A percentile compares a stretch with the other conserved stretches of the same genome.
Evolutionary conservation across 352 stramenopile species (phyloP).

Genomic region (Phytophthora foliorum): DNA sequence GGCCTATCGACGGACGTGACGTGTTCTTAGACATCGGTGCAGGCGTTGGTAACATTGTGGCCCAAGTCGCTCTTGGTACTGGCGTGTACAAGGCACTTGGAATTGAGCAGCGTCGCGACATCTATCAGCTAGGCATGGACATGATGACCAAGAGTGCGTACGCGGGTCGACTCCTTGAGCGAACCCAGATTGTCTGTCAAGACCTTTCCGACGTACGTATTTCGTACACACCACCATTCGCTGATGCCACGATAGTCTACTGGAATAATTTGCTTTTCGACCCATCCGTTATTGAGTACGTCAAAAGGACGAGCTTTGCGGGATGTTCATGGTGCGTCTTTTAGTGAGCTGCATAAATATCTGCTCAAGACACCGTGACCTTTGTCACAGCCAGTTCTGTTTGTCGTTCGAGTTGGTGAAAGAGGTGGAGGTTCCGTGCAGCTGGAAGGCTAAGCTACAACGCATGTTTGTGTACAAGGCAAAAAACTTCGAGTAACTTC

Average conservation of each 20-base stretch:
- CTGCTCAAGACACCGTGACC: neutral
- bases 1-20: neutral
- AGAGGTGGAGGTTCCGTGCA: neutral
- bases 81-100: slow-evolving; percentile 1
- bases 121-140: neutral
- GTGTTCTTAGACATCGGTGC: slow-evolving; percentile 12
- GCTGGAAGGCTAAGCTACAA: slow-evolving; percentile 3
- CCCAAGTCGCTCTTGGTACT: neutral
- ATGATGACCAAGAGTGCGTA: slow-evolving; percentile 1
- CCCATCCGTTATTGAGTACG: too few relatives aligned
- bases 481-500: too few relatives aligned
- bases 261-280: slow-evolving; percentile 16
- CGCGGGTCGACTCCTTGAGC: neutral
- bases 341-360: slow-evolving; percentile 12
- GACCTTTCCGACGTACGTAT: neutral
- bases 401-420: too few relatives aligned
- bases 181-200: neutral
- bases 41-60: slow-evolving; percentile 8
- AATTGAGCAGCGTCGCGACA: neutral
- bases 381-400: slow-evolving; percentile 9
- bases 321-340: slow-evolving; percentile 1
- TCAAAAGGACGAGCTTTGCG: slow-evolving; percentile 20
- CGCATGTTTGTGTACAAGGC: neutral
- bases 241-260: slow-evolving; percentile 5
- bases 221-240: slow-evolving; percentile 1